Evolutionary conservation across 208 protist genomes (phyloP), one percentile per base, ranked within the genome.

Genomic region (Acanthamoeba triangularis): DNA sequence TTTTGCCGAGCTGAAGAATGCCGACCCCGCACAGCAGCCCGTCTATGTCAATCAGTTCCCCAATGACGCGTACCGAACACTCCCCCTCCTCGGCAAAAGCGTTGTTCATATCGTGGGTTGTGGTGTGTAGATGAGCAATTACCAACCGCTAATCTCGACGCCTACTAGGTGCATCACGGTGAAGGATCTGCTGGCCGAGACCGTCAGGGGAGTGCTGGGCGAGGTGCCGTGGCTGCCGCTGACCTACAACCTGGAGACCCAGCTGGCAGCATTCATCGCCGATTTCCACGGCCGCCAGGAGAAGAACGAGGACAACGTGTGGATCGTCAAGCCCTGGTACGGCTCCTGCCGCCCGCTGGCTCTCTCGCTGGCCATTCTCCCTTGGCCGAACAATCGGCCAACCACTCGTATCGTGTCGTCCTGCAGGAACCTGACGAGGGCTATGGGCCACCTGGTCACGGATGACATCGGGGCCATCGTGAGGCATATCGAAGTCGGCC

Each of bases 251-350:
- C 59, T 96, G 90, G 67, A 82, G 23, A 95, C 63, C 10, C 59
- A 96, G 35, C 37, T 95, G 28, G 37, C 95, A 5, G 72, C 47
- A 63, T 96, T 96, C 54, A 87, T 96, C 65, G 90, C 63, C 49
- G 78, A 96, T n/a, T 96, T 90, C 59, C 44, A 87, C 72, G 41
- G 74, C 25, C 88, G 91, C 49, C 59, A 96, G 44, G 59, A 93
- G 63, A 87, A 30, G 49, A 72, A 69, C 3, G 49, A 90, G 13
- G 59, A 85, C 61, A 96, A 96, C 95, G 44, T 80, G 47, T 96
- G 95, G 95, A 96, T 96, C 37, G 65, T 96, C 49, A 96, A 96
- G 30, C 95, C 95, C 37, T 96, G 56, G 82, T 80, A n/a, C 37
- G 30, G 20, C 25, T 35, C 37, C 3, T 44, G 14, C 47, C 47